These are phyloP conservation scores for Flaveria bidentis DNA, from an alignment of 129 eudicot species.

Conservation along the genomic window DNA sequence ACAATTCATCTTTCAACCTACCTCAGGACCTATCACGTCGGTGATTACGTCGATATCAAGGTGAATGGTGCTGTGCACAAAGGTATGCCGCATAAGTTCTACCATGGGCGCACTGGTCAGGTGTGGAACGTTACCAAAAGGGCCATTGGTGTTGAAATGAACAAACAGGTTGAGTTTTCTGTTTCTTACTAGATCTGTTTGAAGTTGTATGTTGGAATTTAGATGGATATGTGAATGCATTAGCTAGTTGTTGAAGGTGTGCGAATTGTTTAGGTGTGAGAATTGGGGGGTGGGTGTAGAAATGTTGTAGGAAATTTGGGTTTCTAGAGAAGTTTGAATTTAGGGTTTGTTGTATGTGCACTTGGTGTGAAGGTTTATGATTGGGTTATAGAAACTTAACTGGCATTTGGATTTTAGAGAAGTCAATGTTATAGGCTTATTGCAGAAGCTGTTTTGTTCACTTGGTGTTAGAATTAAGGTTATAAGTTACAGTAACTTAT, in stretches of 20 bases:
- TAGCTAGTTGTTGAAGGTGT: background rate
- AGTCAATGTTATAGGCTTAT: too few relatives aligned
- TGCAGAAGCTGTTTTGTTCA: background rate
- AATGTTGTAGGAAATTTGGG: too few relatives aligned
- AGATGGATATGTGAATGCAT: background rate
- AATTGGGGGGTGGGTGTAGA: background rate
- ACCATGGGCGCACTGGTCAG: slow-evolving; percentile 91
- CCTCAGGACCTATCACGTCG: slow-evolving; percentile 63
- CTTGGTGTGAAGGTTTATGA: background rate
- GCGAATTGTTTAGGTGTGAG: background rate
- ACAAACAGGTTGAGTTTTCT: slow-evolving; percentile 66
- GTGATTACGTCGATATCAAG: slow-evolving; percentile 79
- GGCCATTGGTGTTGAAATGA: slow-evolving; percentile 88
- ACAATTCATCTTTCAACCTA: slow-evolving; percentile 65
- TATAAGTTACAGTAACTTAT: too few relatives aligned
- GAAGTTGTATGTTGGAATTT: too few relatives aligned
- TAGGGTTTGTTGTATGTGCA: too few relatives aligned
- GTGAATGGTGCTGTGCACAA: slow-evolving; percentile 91
- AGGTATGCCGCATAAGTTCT: slow-evolving; percentile 95
- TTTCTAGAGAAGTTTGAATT: background rate
- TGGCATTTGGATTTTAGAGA: background rate
- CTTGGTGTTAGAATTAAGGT: background rate
- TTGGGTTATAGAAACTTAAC: background rate
- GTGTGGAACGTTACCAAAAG: slow-evolving; percentile 96
- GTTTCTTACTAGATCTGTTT: background rate